Evolutionary conservation across 2,329 filamentous ascomycete genomes (phyloP).

Genomic region (Metarhizium robertsii): DNA sequence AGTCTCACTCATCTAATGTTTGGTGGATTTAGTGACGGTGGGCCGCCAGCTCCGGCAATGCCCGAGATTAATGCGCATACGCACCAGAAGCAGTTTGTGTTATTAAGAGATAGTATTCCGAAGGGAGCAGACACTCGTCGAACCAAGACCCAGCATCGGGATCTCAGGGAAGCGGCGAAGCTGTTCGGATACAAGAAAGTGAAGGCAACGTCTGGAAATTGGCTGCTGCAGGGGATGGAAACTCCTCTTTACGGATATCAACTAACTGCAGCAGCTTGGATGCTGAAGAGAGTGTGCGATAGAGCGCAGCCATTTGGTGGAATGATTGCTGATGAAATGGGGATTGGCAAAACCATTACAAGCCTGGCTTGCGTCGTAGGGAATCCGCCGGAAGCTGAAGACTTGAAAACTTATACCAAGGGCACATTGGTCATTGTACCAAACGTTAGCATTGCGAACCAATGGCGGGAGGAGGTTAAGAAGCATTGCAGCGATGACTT

Average conservation of each 20-base stretch:
- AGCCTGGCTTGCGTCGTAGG: constrained; percentile 64
- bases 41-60: not conserved
- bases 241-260: constrained; percentile 29
- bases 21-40: not conserved
- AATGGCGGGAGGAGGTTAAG: constrained; percentile 20
- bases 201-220: not conserved
- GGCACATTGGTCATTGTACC: constrained; percentile 25
- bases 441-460: constrained; percentile 9
- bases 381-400: constrained; percentile 34
- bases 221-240: constrained; percentile 12
- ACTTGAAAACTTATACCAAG: constrained; percentile 23
- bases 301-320: constrained; percentile 41
- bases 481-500: constrained; percentile 12
- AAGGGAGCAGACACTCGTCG: constrained; percentile 8
- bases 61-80: constrained; percentile 2
- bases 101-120: constrained; percentile 7
- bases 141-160: constrained; percentile 4
- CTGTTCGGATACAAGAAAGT: constrained; percentile 14
- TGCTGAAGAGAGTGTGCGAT: constrained; percentile 40
- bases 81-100: constrained; percentile 1
- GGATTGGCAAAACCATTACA: constrained; percentile 62
- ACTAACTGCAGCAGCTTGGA: constrained; percentile 41
- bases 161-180: constrained; percentile 8
- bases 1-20: not conserved
- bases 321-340: constrained; percentile 53